phyloP scores from a whole-genome alignment of 768 basidiomycete genomes.

The Naganishia friedmannii region DNA sequence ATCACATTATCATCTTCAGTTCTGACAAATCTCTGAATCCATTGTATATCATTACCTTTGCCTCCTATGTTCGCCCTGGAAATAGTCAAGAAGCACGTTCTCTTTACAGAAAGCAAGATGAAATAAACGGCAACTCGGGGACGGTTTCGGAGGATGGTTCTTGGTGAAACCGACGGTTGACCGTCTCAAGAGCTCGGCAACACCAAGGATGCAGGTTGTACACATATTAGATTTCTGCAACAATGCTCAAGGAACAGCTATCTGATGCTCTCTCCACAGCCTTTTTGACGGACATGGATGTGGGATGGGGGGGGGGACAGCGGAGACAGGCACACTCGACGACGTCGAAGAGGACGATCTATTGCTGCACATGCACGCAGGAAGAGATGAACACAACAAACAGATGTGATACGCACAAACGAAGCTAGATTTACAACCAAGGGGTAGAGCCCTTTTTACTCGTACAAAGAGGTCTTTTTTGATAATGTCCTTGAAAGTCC shows the following conservation, averaged over 20 bases:
- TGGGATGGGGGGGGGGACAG: too few species aligned
- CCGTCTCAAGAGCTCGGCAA: neutral
- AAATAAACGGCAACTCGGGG: conserved; percentile 35
- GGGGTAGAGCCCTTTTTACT: conserved; percentile 24
- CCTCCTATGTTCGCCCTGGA: neutral
- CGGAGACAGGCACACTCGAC: neutral
- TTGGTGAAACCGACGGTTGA: neutral
- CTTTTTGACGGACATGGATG: too few species aligned
- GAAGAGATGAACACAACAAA: neutral
- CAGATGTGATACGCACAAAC: neutral
- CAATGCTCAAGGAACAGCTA: neutral
- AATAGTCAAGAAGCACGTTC: conserved; percentile 47
- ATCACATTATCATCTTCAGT: neutral
- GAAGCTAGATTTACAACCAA: conserved; percentile 20
- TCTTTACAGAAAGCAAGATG: conserved; percentile 50
- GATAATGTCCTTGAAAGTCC: conserved; percentile 15
- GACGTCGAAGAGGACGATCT: neutral
- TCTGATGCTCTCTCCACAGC: too few species aligned
- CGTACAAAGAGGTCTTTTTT: conserved; percentile 11
- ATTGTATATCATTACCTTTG: neutral
- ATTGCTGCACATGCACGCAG: neutral
- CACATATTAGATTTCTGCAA: conserved; percentile 1
- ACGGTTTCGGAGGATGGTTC: neutral
- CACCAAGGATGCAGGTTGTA: conserved; percentile 19
- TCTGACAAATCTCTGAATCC: neutral